These are phyloP conservation scores for Phytophthora idaei DNA, from an alignment of 352 stramenopile genomes.

Conservation along the genomic window DNA sequence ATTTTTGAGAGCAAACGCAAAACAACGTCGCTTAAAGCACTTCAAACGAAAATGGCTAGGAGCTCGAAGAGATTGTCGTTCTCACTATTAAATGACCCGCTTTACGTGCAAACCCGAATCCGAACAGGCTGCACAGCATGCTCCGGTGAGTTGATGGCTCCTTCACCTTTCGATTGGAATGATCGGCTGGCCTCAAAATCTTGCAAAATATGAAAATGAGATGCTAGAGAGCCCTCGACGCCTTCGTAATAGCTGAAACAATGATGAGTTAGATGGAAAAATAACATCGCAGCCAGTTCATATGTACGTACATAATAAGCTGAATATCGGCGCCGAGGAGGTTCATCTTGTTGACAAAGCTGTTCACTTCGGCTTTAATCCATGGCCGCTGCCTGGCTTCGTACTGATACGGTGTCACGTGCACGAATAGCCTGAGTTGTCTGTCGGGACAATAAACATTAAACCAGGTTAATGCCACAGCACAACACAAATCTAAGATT, in stretches of 20 bases:
- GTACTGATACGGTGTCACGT: conserved; percentile 74
- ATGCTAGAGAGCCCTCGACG: conserved; percentile 35
- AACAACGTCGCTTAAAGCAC: no score
- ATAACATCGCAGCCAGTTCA: neutral
- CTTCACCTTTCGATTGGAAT: conserved; percentile 33
- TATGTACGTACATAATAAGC: conserved; percentile 45
- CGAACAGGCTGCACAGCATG: conserved; percentile 39
- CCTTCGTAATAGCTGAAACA: conserved; percentile 44
- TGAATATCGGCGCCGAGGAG: conserved; percentile 34
- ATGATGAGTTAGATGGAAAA: neutral
- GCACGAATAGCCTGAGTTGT: conserved; percentile 53
- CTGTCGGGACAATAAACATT: conserved; percentile 14
- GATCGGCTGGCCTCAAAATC: conserved; percentile 41
- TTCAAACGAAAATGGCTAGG: no score
- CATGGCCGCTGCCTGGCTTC: conserved; percentile 48
- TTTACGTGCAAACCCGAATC: conserved; percentile 38
- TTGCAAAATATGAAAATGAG: conserved; percentile 49
- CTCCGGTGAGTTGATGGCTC: conserved; percentile 33
- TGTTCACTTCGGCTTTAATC: conserved; percentile 59
- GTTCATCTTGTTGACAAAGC: conserved; percentile 50
- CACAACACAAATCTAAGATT: neutral
- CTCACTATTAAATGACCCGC: neutral
- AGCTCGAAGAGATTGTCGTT: no score
- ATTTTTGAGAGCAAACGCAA: no score
- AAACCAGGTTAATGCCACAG: neutral